Conservation (phyloP, 176 grass and related monocot species). For the Bothriochloa decipiens region DNA sequence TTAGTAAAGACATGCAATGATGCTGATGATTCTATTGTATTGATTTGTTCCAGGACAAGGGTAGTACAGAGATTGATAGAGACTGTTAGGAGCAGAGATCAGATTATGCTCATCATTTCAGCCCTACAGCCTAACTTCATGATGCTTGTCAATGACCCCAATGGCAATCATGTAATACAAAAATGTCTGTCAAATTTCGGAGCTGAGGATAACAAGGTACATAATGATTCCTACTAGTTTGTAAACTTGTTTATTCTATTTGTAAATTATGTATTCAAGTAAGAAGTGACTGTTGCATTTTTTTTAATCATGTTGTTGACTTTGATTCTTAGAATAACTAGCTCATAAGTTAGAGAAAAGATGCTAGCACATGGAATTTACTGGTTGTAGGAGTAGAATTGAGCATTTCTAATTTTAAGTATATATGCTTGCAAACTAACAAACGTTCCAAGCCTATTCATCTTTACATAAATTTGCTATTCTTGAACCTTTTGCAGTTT, state of each 20-base stretch:
- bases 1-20: neutral
- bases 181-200: conserved; percentile 75
- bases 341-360: neutral
- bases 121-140: conserved; percentile 64
- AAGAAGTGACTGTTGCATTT: neutral
- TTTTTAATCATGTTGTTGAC: neutral
- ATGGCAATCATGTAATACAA: conserved; percentile 90
- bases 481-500: conserved; percentile 15
- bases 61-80: conserved; percentile 93
- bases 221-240: neutral
- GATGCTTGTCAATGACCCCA: conserved; percentile 81
- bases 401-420: neutral
- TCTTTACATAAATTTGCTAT: conserved; percentile 17
- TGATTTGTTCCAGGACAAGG: conserved; percentile 82
- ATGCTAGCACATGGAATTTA: conserved; percentile 25
- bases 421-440: neutral
- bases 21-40: conserved; percentile 37
- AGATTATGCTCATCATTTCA: conserved; percentile 56
- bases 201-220: conserved; percentile 86
- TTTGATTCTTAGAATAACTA: neutral
- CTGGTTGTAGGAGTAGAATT: neutral
- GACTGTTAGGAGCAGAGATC: conserved; percentile 57
- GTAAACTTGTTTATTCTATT: conserved; percentile 2
- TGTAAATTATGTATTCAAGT: neutral
- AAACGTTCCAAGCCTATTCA: neutral